phyloP scores from a whole-genome alignment of 768 basidiomycete species.

The Lactifluus rugatus region DNA sequence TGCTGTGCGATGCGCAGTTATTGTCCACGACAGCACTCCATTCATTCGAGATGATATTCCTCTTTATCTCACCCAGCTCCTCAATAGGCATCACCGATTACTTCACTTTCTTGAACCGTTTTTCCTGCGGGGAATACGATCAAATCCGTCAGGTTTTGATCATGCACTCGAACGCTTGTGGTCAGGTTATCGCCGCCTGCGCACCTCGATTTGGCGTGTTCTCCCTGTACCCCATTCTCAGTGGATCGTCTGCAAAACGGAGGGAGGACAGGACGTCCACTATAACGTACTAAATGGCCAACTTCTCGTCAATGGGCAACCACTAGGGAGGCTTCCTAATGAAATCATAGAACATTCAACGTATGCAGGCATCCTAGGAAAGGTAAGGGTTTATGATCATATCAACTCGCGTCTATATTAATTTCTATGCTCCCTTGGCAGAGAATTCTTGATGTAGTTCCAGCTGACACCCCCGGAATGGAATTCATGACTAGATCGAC shows the following conservation, averaged over 20 bases:
- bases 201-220: not conserved
- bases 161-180: not conserved
- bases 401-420: not conserved
- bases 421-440: not conserved
- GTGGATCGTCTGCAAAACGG: not conserved
- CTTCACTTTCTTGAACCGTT: not conserved
- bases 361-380: not conserved
- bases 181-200: not conserved
- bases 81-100: not conserved
- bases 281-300: not conserved
- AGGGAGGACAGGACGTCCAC: not conserved
- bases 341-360: not conserved
- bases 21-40: not conserved
- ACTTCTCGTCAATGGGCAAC: not conserved
- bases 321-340: not conserved
- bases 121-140: not conserved
- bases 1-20: not conserved
- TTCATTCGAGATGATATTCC: not conserved
- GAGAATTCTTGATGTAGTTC: not conserved
- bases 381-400: not conserved
- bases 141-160: not conserved
- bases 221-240: not conserved
- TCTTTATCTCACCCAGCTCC: not conserved
- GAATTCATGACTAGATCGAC: not conserved
- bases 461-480: not conserved